Evolutionary conservation across 331 rosid genomes (phyloP).

Genomic region (Pyrus hybrid): DNA sequence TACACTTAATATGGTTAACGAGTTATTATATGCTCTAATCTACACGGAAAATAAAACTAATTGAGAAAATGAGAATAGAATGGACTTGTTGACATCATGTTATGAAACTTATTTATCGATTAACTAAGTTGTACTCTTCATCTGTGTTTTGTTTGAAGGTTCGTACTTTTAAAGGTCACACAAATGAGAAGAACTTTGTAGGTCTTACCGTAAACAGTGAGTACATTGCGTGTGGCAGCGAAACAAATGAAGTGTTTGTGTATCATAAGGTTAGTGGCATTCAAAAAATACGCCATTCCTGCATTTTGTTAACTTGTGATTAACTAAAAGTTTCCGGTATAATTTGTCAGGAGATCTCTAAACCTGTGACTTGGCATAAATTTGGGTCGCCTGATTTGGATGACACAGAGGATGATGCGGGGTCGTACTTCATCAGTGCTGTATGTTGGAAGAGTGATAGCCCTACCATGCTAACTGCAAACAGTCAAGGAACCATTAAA

Average conservation of each 20-base stretch:
- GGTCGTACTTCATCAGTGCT: slow-evolving; percentile 87
- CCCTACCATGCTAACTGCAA: slow-evolving; percentile 87
- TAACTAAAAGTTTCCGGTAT: slow-evolving; percentile 12
- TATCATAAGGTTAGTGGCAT: slow-evolving; percentile 77
- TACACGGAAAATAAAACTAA: background rate
- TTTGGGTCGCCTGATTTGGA: slow-evolving; percentile 69
- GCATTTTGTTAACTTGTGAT: background rate
- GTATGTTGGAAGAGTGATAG: slow-evolving; percentile 98
- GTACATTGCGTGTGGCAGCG: slow-evolving; percentile 94
- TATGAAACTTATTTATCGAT: background rate
- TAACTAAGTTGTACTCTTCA: background rate
- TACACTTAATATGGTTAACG: background rate
- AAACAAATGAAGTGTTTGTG: slow-evolving; percentile 87
- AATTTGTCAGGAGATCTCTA: slow-evolving; percentile 68
- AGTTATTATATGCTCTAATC: background rate
- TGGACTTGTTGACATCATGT: background rate
- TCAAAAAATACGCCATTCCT: background rate
- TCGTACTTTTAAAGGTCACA: slow-evolving; percentile 81
- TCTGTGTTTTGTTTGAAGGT: slow-evolving; percentile 31
- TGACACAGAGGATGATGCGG: slow-evolving; percentile 73
- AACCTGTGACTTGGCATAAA: slow-evolving; percentile 81
- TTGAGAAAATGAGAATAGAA: background rate
- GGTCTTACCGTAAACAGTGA: slow-evolving; percentile 86
- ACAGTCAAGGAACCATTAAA: slow-evolving; percentile 94
- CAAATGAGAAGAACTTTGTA: slow-evolving; percentile 93